Base-by-base conservation (phyloP, 2,329 filamentous ascomycete species). In the Fusarium euwallaceae region DNA sequence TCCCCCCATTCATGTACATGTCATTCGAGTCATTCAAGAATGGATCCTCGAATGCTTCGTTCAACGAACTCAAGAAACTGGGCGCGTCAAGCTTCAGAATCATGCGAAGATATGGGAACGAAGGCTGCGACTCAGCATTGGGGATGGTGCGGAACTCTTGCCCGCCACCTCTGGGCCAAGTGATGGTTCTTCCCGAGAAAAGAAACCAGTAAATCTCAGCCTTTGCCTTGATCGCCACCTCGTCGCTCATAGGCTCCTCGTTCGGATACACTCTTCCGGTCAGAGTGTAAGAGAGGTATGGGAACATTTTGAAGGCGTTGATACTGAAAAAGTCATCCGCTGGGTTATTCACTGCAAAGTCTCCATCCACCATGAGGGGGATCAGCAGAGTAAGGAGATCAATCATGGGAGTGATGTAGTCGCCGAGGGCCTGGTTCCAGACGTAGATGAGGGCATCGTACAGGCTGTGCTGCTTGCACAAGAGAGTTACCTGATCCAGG, bases 361-460 rank as follows among this genome's bases (percentile, higher is more conserved):
- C 87, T 12, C 88, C 88, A 65, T 88, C 88, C 77, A 88, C 87
- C 82, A 89, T 88, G n/a, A 89, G 82, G 32, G 87, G 90, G 76
- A 89, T 84, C 36, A 93, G 81, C n/a, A 98, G 86, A 16, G 89
- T 86, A 59, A 97, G 86, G 3, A 99, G 88, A 71, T 98, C 95
- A 76, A 95, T 92, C 66, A 98, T 87, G 1, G 97, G 96, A 2
- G 95, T 97, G 71, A 98, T 92, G 78, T 97, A 98, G 82, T 99
- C 97, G 71, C 88, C 87, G 32, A 99, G 86, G 4, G 95, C 95
- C 82, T 94, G 93, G 70, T 97, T 98, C 97, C 97, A 99, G 65
- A 99, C 94, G 81, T 98, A 98, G 51, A 97, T 95, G 66, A 98
- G 89, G 3, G 97, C 97, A 83, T 99, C 97, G 80, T 98, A 99